Percentiles rank a stretch among this genome's conserved stretches.
Conservation (phyloP, 2,329 filamentous ascomycete genomes). For the Cercospora zeae-maydis region DNA sequence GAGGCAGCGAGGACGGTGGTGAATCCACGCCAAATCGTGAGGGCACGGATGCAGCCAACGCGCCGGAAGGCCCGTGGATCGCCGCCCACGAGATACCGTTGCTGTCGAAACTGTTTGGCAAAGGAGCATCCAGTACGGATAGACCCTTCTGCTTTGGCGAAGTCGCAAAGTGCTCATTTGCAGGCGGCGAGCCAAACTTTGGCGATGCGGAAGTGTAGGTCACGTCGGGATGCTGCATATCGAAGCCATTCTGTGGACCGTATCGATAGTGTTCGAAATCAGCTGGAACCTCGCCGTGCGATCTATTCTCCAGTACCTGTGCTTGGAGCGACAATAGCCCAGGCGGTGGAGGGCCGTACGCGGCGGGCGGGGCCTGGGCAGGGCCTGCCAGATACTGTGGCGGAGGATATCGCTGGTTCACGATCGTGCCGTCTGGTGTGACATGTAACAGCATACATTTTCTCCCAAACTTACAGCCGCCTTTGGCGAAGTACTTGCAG, state of each 20-base stretch:
- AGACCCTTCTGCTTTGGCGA: conserved; percentile 66
- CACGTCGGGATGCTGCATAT: conserved; percentile 49
- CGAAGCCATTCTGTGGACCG: conserved; percentile 28
- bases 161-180: conserved; percentile 71
- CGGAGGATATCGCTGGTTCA: conserved; percentile 59
- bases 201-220: conserved; percentile 56
- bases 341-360: conserved; percentile 30
- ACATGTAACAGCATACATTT: conserved; percentile 98
- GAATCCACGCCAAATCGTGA: conserved; percentile 88
- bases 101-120: conserved; percentile 93
- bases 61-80: conserved; percentile 64
- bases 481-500: conserved; percentile 99
- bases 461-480: conserved; percentile 97
- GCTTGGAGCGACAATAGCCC: conserved; percentile 38
- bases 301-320: conserved; percentile 32
- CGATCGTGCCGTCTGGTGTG: conserved; percentile 84
- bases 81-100: conserved; percentile 92
- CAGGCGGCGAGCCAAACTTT: conserved; percentile 79
- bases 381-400: conserved; percentile 20
- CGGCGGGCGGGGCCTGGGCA: conserved; percentile 16
- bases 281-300: conserved; percentile 26
- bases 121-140: conserved; percentile 88
- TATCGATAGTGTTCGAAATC: conserved; percentile 33
- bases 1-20: conserved; percentile 64
- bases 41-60: conserved; percentile 83